phyloP scores from a whole-genome alignment of 169 alveolate species.

The Eimeria acervulina region DNA sequence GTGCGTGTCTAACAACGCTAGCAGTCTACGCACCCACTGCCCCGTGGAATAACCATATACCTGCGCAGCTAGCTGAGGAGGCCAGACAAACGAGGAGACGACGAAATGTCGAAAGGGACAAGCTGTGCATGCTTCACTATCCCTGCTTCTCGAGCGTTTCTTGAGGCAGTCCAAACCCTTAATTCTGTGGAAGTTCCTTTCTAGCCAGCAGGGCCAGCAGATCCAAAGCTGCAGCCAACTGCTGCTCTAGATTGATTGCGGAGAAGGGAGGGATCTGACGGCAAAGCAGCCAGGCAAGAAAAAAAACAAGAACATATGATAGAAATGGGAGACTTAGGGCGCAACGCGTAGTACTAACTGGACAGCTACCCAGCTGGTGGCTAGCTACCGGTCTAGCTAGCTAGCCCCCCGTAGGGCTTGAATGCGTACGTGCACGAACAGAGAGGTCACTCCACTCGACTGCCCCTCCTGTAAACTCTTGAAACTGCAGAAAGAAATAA shows the following conservation, averaged over 20 bases:
- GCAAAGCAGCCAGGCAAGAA: background rate
- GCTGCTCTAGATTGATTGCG: background rate
- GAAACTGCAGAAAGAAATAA: background rate
- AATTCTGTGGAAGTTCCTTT: background rate
- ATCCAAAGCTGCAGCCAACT: conserved; percentile 38
- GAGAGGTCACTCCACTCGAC: conserved; percentile 11
- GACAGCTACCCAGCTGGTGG: background rate
- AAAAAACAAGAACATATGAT: background rate
- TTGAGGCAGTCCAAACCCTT: background rate
- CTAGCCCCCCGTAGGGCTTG: background rate
- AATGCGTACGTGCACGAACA: conserved; percentile 48
- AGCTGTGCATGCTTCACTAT: background rate
- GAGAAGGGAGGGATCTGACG: conserved; percentile 59
- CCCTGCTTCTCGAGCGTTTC: background rate
- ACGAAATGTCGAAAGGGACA: background rate
- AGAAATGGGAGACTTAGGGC: background rate
- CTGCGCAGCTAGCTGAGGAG: background rate
- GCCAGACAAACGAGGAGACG: background rate
- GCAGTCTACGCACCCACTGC: background rate
- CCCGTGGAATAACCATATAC: background rate
- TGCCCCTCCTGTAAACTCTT: conserved; percentile 43
- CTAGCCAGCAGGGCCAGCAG: conserved; percentile 27
- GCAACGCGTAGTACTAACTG: background rate
- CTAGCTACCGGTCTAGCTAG: background rate
- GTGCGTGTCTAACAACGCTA: background rate